Percentiles rank a stretch among this genome's conserved stretches.
These are phyloP conservation scores for Salisapilia sapeloensis DNA, from an alignment of 352 stramenopile species.

Conservation along the genomic window DNA sequence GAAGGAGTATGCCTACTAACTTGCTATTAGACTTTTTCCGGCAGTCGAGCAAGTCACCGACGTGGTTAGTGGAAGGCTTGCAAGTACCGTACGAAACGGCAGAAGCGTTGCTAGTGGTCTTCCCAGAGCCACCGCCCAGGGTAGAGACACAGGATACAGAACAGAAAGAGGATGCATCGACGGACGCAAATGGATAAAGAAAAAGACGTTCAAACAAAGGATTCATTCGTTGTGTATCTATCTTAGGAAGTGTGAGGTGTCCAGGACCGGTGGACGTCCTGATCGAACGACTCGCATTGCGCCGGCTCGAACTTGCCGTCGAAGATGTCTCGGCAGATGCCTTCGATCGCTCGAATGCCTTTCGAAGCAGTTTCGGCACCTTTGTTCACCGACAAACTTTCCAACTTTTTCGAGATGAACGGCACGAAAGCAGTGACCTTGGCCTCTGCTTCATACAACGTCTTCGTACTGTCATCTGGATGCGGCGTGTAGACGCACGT, in stretches of 20 bases:
- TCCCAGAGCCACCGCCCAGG: conserved; percentile 8
- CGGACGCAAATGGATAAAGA: no score
- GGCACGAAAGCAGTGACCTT: conserved; percentile 76
- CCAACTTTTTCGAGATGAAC: conserved; percentile 61
- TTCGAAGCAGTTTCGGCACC: conserved; percentile 63
- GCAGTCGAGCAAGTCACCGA: conserved; percentile 10
- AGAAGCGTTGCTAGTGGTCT: conserved; percentile 12
- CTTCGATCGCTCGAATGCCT: conserved; percentile 61
- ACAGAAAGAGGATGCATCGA: no score
- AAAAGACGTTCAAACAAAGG: no score
- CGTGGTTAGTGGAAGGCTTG: no score
- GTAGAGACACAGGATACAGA: no score
- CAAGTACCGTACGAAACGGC: conserved; percentile 7
- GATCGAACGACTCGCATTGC: conserved; percentile 30
- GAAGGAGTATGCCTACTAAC: neutral
- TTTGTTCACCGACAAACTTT: conserved; percentile 57
- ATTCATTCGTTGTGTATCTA: no score
- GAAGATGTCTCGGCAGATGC: conserved; percentile 77
- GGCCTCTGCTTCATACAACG: conserved; percentile 47
- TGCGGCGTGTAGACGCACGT: conserved; percentile 70
- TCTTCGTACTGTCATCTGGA: conserved; percentile 27
- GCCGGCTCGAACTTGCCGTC: conserved; percentile 57
- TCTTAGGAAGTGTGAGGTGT: no score
- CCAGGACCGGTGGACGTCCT: no score
- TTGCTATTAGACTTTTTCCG: conserved; percentile 9